These are phyloP conservation scores for Fusarium liriodendri DNA, from an alignment of 2,329 filamentous ascomycete genomes.

Conservation along the genomic window DNA sequence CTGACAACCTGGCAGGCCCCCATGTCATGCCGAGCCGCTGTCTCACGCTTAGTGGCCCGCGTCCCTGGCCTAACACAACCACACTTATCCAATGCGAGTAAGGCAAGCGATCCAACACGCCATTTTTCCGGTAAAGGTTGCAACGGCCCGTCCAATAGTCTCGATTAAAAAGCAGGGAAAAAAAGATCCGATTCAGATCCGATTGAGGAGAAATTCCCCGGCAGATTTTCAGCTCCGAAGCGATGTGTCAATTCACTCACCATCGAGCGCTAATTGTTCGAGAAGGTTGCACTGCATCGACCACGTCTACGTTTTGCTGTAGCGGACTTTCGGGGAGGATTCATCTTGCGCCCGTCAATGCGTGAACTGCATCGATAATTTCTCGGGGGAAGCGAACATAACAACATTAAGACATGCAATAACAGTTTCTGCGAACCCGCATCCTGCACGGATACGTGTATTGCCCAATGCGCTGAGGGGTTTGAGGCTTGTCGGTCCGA, in stretches of 20 bases:
- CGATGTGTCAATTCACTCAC: not conserved
- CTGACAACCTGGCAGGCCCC: constrained; percentile 6
- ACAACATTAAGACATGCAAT: not conserved
- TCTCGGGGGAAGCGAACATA: not conserved
- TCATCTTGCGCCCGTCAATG: constrained; percentile 1
- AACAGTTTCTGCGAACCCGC: not conserved
- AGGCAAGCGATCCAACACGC: constrained; percentile 2
- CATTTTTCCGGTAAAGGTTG: constrained; percentile 7
- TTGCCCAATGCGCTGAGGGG: not conserved
- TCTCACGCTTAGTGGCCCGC: constrained; percentile 12
- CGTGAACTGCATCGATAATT: constrained; percentile 5
- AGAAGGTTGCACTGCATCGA: constrained; percentile 4
- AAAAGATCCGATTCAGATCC: constrained; percentile 1
- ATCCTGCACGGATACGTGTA: not conserved
- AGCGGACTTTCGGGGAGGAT: not conserved
- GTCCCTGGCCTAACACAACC: constrained; percentile 1
- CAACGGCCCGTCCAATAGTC: constrained; percentile 15
- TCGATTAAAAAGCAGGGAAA: not conserved
- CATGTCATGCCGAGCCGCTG: constrained; percentile 18
- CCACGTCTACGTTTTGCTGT: not conserved
- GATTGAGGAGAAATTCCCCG: constrained; percentile 21
- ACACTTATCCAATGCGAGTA: constrained; percentile 16
- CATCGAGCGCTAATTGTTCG: not conserved
- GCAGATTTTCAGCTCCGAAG: not conserved
- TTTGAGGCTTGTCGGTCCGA: not conserved